Conservation (phyloP, 2,329 filamentous ascomycete genomes). For the Chrysoporthe puriensis region DNA sequence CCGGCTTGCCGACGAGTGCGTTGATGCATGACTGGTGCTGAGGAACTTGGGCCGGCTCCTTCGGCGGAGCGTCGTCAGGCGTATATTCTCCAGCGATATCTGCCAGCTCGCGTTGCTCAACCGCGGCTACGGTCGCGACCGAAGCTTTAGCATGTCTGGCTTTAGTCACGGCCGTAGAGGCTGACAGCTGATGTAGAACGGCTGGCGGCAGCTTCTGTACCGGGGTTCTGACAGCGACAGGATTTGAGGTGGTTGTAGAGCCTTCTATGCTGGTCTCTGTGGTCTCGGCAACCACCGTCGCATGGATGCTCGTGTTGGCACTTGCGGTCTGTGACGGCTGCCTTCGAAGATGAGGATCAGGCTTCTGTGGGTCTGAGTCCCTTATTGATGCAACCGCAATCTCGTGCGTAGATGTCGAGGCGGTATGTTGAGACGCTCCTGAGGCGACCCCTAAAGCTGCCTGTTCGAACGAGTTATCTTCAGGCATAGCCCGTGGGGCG, state of each 20-base stretch:
- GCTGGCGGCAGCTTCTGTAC: background rate
- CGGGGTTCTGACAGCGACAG: background rate
- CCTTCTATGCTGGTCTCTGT: background rate
- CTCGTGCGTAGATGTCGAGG: background rate
- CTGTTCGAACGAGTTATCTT: background rate
- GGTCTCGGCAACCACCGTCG: background rate
- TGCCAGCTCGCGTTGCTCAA: background rate
- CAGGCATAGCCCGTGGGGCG: too few relatives aligned
- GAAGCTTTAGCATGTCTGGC: background rate
- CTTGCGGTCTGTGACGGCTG: background rate
- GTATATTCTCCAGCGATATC: too few relatives aligned
- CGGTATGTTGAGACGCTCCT: background rate
- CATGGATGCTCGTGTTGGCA: background rate
- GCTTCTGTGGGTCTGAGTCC: background rate
- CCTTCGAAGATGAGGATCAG: background rate
- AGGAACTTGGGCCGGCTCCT: too few relatives aligned
- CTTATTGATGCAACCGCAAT: background rate
- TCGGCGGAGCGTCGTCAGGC: background rate
- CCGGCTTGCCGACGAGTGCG: background rate
- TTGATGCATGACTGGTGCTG: background rate
- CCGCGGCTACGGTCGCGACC: background rate
- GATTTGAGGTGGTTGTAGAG: background rate
- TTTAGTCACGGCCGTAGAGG: background rate
- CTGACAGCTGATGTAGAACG: background rate
- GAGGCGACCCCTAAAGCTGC: background rate